Percentiles rank a stretch among this genome's conserved stretches.
phyloP scores from a whole-genome alignment of 1,284 basidiomycete species.

The Schizophyllum commune region DNA sequence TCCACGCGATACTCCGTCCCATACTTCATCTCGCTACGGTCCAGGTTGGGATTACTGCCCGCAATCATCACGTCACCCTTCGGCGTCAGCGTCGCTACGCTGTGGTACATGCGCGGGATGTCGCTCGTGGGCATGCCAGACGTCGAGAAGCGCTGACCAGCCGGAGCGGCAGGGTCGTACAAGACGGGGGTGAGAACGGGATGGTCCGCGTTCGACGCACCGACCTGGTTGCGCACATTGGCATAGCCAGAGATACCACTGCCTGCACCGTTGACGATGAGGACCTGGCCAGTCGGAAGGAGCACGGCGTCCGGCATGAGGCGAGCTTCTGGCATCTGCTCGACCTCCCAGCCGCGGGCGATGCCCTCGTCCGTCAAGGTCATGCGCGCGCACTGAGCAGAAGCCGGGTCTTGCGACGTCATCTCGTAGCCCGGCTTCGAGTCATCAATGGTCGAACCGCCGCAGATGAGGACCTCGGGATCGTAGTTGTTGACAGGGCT shows the following conservation, averaged over 20 bases:
- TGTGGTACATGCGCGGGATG: slow-evolving; percentile 82
- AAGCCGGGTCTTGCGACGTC: slow-evolving; percentile 64
- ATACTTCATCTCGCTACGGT: slow-evolving; percentile 60
- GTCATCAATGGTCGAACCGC: slow-evolving; percentile 68
- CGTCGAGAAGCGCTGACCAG: slow-evolving; percentile 56
- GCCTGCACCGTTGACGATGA: slow-evolving; percentile 72
- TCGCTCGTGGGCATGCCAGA: slow-evolving; percentile 56
- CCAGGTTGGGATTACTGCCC: slow-evolving; percentile 79
- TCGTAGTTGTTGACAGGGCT: slow-evolving; percentile 53
- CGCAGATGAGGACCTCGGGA: slow-evolving; percentile 71
- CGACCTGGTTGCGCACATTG: slow-evolving; percentile 65
- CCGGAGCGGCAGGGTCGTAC: slow-evolving; percentile 59
- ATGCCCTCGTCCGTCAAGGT: slow-evolving; percentile 61
- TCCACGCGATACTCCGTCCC: slow-evolving; percentile 79
- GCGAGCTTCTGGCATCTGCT: slow-evolving; percentile 66
- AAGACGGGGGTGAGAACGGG: slow-evolving; percentile 69
- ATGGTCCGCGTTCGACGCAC: slow-evolving; percentile 72
- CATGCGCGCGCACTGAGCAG: slow-evolving; percentile 67
- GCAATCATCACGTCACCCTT: slow-evolving; percentile 67
- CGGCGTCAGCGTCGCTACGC: slow-evolving; percentile 66
- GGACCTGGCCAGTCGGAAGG: slow-evolving; percentile 69
- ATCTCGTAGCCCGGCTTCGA: slow-evolving; percentile 49
- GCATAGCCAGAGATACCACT: slow-evolving; percentile 80
- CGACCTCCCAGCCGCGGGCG: slow-evolving; percentile 61
- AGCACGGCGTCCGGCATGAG: slow-evolving; percentile 79